phyloP scores from a whole-genome alignment of 2,329 filamentous ascomycete genomes.

The Paraphaeosphaeria minitans region DNA sequence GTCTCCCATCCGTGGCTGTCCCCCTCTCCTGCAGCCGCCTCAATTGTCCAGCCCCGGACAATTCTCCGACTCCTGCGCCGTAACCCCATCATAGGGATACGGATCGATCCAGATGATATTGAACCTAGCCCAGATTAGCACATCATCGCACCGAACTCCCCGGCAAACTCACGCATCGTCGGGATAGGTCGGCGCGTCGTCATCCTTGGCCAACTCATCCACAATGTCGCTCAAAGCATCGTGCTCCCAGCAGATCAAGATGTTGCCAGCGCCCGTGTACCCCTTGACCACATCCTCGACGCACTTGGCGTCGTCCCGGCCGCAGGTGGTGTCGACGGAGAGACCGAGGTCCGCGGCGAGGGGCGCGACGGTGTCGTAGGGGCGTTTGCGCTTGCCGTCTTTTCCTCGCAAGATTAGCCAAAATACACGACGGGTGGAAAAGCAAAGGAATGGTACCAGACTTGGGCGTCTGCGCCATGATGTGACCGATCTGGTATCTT shows the following conservation, averaged over 20 bases:
- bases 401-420: neutral
- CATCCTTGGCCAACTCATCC: slow-evolving; percentile 55
- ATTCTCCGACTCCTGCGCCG: neutral
- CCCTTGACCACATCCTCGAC: slow-evolving; percentile 57
- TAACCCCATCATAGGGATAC: slow-evolving; percentile 6
- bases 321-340: slow-evolving; percentile 60
- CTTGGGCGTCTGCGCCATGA: slow-evolving; percentile 63
- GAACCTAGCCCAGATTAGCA: neutral
- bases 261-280: slow-evolving; percentile 59
- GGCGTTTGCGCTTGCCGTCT: slow-evolving; percentile 60
- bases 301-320: slow-evolving; percentile 61
- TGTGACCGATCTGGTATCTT: slow-evolving; percentile 61
- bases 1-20: neutral
- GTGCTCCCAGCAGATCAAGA: slow-evolving; percentile 69
- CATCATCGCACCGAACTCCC: too few relatives aligned
- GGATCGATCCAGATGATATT: slow-evolving; percentile 8
- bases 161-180: slow-evolving; percentile 1
- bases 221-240: slow-evolving; percentile 58
- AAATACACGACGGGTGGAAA: neutral
- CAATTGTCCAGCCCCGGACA: slow-evolving; percentile 2
- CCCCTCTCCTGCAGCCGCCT: neutral
- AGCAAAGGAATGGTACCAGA: slow-evolving; percentile 36
- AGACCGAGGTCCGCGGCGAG: slow-evolving; percentile 62
- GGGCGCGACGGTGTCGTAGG: slow-evolving; percentile 63
- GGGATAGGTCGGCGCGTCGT: neutral